Evolutionary conservation across 2,329 filamentous ascomycete genomes (phyloP), one percentile per base, ranked within the genome.

Genomic region (Penicillium sp.): DNA sequence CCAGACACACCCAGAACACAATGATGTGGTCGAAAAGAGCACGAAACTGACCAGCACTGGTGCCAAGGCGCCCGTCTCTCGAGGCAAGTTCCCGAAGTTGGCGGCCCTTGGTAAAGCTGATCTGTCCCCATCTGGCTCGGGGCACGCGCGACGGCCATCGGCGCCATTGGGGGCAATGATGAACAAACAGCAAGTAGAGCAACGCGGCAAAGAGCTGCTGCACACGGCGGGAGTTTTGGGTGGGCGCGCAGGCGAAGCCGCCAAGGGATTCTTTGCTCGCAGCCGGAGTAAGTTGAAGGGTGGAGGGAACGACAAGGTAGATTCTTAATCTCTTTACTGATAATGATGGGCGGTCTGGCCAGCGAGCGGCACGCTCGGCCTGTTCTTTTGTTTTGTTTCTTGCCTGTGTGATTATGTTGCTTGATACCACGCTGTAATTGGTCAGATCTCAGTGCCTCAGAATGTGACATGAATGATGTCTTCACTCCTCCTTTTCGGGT

Each of bases 221-320:
- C 87, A 93, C 57, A 84, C 85, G 19, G 90, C 90, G 48, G 88
- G 88, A 46, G 72, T 81, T n/a, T 73, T 85, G 51, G 79, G 83
- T 53, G 82, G 82, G 22, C 84, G 83, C 62, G 82, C 81, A 29
- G 79, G 80, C 55, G 89, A 88, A 65, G 88, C 88, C 51, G 89
- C 90, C 43, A 95, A 95, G 74, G 91, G 90, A 45, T 71, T 96
- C 56, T 84, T 96, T 68, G 88, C 86, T 57, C 95, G 95, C 73
- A 88, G 90, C 59, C 91, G 87, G 72, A 91, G 80, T 72, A 91
- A 87, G 70, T 82, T 95, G 63, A 75, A 75, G 65, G 52, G 55
- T 56, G 81, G 83, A 54, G 70, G 70, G 45, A 69, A 70, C 64
- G 87, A 93, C 71, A 94, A 94, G 87, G 87, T 90, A 86, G 88